Conservation (phyloP, 2,329 filamentous ascomycete genomes). For the Cytospora chrysosperma region DNA sequence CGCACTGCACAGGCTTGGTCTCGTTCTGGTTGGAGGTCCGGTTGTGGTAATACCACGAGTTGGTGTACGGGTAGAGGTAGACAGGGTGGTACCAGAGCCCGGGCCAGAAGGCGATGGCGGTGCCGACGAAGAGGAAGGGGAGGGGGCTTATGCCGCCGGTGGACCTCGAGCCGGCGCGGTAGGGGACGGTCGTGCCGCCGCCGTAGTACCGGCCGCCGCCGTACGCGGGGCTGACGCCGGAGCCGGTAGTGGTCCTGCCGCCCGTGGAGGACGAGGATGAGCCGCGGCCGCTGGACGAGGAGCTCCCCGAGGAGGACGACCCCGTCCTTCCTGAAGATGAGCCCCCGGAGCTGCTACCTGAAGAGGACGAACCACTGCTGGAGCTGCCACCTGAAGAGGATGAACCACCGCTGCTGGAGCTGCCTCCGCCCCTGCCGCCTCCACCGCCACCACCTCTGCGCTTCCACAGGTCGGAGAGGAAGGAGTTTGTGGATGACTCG, state of each 20-base stretch:
- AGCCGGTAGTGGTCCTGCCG: conserved; percentile 56
- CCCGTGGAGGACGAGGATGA: conserved; percentile 42
- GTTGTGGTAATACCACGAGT: conserved; percentile 51
- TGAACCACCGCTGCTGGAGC: conserved; percentile 29
- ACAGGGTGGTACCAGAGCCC: conserved; percentile 64
- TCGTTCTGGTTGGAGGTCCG: conserved; percentile 52
- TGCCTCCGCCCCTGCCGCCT: conserved; percentile 43
- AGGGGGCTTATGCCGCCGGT: conserved; percentile 53
- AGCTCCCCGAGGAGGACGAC: conserved; percentile 30
- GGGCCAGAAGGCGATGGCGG: conserved; percentile 58
- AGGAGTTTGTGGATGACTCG: conserved; percentile 12
- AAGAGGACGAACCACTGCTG: conserved; percentile 7
- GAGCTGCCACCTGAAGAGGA: conserved; percentile 28
- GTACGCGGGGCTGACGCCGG: conserved; percentile 55
- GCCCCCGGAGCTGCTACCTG: background rate
- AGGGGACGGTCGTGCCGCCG: conserved; percentile 63
- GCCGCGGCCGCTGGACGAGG: conserved; percentile 25
- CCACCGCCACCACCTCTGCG: conserved; percentile 60
- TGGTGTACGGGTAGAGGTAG: conserved; percentile 59
- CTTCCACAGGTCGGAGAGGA: conserved; percentile 52
- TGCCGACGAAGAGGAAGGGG: conserved; percentile 50
- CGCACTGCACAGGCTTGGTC: conserved; percentile 59
- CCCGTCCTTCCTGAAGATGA: too few species aligned
- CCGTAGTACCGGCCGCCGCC: conserved; percentile 66
- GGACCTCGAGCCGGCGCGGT: conserved; percentile 50